Base-by-base conservation (phyloP, 164 flowering plant genomes). In the Vitis labrusca region DNA sequence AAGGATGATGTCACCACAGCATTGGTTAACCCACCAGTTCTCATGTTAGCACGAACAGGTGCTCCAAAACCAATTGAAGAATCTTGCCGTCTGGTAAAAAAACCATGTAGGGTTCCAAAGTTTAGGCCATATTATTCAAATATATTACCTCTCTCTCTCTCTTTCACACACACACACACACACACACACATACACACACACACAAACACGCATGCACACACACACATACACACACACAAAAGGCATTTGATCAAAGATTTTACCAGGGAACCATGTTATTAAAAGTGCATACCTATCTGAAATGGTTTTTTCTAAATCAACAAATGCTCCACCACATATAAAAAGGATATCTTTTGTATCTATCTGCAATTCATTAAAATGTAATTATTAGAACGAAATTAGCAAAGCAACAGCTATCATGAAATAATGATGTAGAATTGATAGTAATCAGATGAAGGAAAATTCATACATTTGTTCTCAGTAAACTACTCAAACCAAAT, bases 11-110 rank as follows among this genome's bases (percentile, higher is more conserved):
- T 85, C 37, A 96, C 86, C 64, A 77, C 88, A 68, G 97, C 88
- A 82, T 79, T 80, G 61, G 85, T 87, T 19, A 83, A 73, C 65
- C 94, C 93, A 73, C 90, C 82, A 49, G 88, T 75, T 76, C 95
- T 87, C 97, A 96, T 92, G 81, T 91, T 96, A 50, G 97, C 92
- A 77, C 99, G 97, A 64, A 96, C 94, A 65, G 99, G 98, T 74
- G 99, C 99, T 75, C 98, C 98, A 80, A 96, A 93, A 66, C 99
- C 99, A 76, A 96, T 96, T 37, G 99, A 96, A 63, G 99, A 93
- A 81, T 96, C 99, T 75, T 93, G 98, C 66, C 97, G 93, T 76
- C 99, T 95, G 81, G 63, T 30, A 56, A 50, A 67, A 67, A 59
- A 32, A 56, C 37, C 48, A 67, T 51, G 2, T 29, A 66, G 11